These are phyloP conservation scores for Plenodomus lindquistii DNA, from an alignment of 2,329 filamentous ascomycete species.

Conservation along the genomic window DNA sequence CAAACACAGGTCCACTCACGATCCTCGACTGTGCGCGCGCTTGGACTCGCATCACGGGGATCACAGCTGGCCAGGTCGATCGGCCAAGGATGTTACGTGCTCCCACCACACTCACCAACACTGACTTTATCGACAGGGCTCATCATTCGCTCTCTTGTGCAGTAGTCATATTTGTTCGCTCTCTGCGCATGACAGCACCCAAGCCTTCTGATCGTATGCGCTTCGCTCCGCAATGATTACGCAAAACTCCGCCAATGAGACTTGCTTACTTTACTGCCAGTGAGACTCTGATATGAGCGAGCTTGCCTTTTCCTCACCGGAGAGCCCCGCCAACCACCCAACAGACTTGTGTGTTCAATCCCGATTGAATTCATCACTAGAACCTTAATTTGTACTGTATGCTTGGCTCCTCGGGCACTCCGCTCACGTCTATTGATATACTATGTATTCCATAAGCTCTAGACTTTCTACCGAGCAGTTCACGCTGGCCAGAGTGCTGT, in stretches of 20 bases:
- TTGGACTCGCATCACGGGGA: conserved; percentile 8
- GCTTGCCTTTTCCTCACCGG: background rate
- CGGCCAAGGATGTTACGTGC: conserved; percentile 1
- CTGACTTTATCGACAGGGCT: conserved; percentile 4
- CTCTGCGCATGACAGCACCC: conserved; percentile 2
- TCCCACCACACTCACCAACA: conserved; percentile 9
- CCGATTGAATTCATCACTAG: too few species aligned
- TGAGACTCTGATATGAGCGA: background rate
- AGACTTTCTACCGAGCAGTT: too few species aligned
- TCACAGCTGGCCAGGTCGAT: too few species aligned
- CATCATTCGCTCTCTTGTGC: conserved; percentile 7
- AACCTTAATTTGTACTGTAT: too few species aligned
- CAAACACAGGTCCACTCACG: conserved; percentile 10
- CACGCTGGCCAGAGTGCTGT: too few species aligned
- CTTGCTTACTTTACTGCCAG: conserved; percentile 1
- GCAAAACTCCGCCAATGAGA: conserved; percentile 28
- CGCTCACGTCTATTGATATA: too few species aligned
- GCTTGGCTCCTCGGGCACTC: too few species aligned
- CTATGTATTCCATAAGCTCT: too few species aligned
- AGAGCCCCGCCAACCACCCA: too few species aligned
- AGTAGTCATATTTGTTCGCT: conserved; percentile 12
- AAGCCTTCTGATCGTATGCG: conserved; percentile 17
- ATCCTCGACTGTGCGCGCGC: conserved; percentile 21
- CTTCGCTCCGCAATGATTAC: conserved; percentile 16
- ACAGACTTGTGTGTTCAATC: too few species aligned